Percentiles rank a stretch among this genome's conserved stretches.
These are phyloP conservation scores for Brasenia schreberi DNA, from an alignment of 164 flowering plant genomes.

Conservation along the genomic window DNA sequence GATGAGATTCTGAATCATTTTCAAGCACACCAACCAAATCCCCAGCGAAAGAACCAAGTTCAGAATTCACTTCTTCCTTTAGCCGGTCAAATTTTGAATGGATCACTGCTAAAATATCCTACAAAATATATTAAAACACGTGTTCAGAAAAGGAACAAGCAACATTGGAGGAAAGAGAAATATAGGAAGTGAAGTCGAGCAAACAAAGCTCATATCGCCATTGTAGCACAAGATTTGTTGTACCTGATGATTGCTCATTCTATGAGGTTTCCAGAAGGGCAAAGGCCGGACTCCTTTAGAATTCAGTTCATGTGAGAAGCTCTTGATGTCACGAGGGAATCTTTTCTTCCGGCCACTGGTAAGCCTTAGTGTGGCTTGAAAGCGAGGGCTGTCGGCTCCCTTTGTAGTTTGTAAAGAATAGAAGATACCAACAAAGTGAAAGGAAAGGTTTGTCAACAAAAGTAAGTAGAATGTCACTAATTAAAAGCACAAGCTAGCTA, in stretches of 20 bases:
- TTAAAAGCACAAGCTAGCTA: not conserved
- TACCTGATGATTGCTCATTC: conserved; percentile 55
- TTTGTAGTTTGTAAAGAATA: conserved; percentile 20
- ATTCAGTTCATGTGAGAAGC: conserved; percentile 94
- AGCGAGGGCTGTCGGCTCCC: conserved; percentile 86
- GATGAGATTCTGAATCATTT: conserved; percentile 36
- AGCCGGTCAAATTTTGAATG: conserved; percentile 61
- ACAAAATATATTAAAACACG: conserved; percentile 1
- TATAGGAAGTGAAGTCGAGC: not conserved
- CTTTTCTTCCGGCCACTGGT: conserved; percentile 80
- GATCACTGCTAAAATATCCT: conserved; percentile 69
- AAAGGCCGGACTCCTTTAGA: conserved; percentile 87
- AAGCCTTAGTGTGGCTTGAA: conserved; percentile 74
- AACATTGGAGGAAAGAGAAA: not conserved
- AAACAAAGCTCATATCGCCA: not conserved
- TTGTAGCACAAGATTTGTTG: not conserved
- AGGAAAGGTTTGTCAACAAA: not conserved
- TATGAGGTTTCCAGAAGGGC: conserved; percentile 83
- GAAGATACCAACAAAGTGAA: conserved; percentile 4
- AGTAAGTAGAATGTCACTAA: not conserved
- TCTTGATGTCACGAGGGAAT: conserved; percentile 57
- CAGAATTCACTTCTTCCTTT: conserved; percentile 83
- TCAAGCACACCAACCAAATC: conserved; percentile 72
- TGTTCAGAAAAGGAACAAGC: not conserved
- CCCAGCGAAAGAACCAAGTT: conserved; percentile 74